Base-by-base conservation (phyloP, 176 grass and related monocot species). In the Cenchrus purpureus region DNA sequence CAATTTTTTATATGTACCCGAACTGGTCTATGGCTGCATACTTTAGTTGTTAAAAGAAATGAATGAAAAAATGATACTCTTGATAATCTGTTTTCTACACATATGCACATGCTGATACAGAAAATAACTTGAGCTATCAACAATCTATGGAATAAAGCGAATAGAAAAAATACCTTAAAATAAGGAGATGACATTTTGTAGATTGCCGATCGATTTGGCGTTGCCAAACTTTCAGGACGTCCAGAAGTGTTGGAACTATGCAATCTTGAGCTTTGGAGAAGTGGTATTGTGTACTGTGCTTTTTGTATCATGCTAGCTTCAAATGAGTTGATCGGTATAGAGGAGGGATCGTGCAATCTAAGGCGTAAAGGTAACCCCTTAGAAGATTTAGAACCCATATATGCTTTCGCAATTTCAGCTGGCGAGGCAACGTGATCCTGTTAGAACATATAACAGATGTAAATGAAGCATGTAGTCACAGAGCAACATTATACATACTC, bases 151-250 rank as follows among this genome's bases (percentile, higher is more conserved):
- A 83, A 82, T 48, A 50, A 68, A 91, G 7, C 8, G 29, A 78
- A 77, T 11, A 58, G 71, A 67, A 48, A 46, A 58, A 78, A 40
- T 48, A 89, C 86, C 87, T 94, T 91, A 65, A 94, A 91, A 73
- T 91, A 91, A 83, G 92, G 81, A 71, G 92, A 87, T 0, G 92
- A 77, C 87, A 89, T 87, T 91, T 72, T 94, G 40, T 87, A 74
- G 74, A 89, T 75, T 60, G 73, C 77, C 42, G 86, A 86, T 85
- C 87, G 89, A 72, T 79, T 89, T 2, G 87, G 71, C 22, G 76
- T 85, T 67, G 19, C 28, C 46, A 32, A 82, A 42, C 67, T 86
- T 53, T 67, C 57, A 65, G 51, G 37, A 78, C 1, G n/a, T 73
- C 79, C 81, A 65, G 79, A 71, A 43, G 66, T 12, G 29, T n/a